Evolutionary conservation across 2,329 filamentous ascomycete genomes (phyloP), one percentile per base, ranked within the genome.

Genomic region (Fusarium camptoceras): DNA sequence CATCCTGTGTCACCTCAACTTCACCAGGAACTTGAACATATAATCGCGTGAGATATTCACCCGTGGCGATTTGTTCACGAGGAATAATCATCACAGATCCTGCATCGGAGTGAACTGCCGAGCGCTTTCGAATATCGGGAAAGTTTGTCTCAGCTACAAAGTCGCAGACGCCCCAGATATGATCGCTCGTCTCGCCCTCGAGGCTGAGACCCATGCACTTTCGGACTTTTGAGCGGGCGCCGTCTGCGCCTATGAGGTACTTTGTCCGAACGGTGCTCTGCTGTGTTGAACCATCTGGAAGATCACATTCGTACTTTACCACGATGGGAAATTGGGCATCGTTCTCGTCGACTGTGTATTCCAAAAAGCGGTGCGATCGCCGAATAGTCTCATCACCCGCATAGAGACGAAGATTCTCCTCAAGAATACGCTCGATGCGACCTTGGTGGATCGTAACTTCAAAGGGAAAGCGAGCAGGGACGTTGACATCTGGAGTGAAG

Each of bases 121-220:
- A 59, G 5, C 62, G 62, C 0, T 65, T 65, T 11, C 62, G 51
- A 14, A 65, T 65, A 2, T 65, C 62, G 2, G 60, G 62, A 8
- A 65, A 65, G 31, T 65, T 43, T 16, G 62, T 65, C 15, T 65
- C 59, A 1, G 44, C 59, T 8, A 65, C 62, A 15, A 65, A 65
- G 11, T 65, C 62, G 14, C 62, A 65, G 3, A 65, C 62, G 0
- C 62, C 62, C 62, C 62, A 65, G 18, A 65, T 65, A 4, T 65
- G 60, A 27, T 65, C 62, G 1, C 44, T 65, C 2, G 62, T 65
- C 7, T 64, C 62, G 15, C 62, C 62, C 16, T 65, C 51, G 1
- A 65, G 62, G 0, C 64, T 54, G 1, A 65, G 60, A 8, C 59
- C 62, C 62, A 65, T 65, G 22, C 62, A 65, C 20, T 65, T 64